Evolutionary conservation across 1,284 basidiomycete genomes (phyloP).

Genomic region (Ceraceosorus guamensis): DNA sequence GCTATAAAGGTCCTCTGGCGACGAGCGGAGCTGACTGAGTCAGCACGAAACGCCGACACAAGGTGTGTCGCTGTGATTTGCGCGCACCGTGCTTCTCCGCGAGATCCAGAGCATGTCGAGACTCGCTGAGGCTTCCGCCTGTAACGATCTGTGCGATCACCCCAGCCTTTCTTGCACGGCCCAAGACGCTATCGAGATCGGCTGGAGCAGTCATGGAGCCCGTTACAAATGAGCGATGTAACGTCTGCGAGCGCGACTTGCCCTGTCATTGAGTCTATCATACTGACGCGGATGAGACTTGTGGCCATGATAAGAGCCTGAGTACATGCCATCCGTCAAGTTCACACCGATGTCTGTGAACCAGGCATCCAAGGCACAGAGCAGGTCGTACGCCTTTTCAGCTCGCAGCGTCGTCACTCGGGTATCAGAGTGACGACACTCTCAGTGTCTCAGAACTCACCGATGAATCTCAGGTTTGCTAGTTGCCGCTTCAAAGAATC

Average conservation of each 20-base stretch:
- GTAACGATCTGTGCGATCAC: slow-evolving; percentile 75
- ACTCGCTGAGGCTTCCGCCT: slow-evolving; percentile 67
- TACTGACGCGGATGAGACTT: not conserved
- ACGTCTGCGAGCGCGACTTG: not conserved
- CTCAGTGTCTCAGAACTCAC: too few species aligned
- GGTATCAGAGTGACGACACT: too few species aligned
- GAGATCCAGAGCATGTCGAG: slow-evolving; percentile 59
- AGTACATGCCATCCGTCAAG: not conserved
- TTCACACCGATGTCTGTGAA: too few species aligned
- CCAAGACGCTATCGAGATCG: slow-evolving; percentile 62
- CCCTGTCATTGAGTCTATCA: not conserved
- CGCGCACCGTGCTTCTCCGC: slow-evolving; percentile 59
- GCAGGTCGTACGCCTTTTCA: too few species aligned
- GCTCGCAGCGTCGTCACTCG: too few species aligned
- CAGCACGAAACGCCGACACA: too few species aligned
- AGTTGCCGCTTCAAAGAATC: too few species aligned
- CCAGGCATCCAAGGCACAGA: too few species aligned
- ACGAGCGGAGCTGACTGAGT: too few species aligned
- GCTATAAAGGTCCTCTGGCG: slow-evolving; percentile 61
- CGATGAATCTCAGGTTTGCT: too few species aligned
- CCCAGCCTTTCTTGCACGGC: slow-evolving; percentile 60
- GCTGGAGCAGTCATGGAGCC: slow-evolving; percentile 34
- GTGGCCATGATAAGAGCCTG: not conserved
- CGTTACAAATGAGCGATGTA: not conserved
- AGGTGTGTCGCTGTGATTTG: too few species aligned